phyloP scores from a whole-genome alignment of 441 rosid genomes.

The Eutrema salsugineum region DNA sequence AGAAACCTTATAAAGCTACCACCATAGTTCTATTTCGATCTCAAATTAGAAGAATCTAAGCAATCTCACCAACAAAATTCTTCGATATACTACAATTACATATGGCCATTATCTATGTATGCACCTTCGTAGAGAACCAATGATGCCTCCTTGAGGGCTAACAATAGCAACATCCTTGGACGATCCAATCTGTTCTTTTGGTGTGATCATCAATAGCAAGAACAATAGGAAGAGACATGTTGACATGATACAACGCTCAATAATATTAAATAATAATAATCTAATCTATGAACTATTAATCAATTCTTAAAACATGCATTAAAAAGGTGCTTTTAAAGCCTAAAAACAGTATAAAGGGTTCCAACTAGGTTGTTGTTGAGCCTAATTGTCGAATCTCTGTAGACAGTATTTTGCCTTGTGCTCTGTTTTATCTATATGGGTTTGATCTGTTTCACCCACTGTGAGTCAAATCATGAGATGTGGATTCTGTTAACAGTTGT shows the following conservation, averaged over 20 bases:
- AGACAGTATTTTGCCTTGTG: not conserved
- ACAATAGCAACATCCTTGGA: constrained; percentile 55
- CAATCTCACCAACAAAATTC: not conserved
- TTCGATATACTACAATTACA: not conserved
- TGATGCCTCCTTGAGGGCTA: constrained; percentile 54
- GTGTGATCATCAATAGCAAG: constrained; percentile 79
- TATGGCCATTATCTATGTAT: not conserved
- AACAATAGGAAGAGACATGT: constrained; percentile 96
- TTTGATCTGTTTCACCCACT: not conserved
- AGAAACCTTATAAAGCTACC: not conserved
- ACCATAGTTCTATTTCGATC: not conserved
- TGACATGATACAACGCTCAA: too few species aligned
- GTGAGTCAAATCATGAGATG: not conserved
- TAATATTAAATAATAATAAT: too few species aligned
- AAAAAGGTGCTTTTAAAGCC: constrained; percentile 18
- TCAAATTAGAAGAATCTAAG: not conserved
- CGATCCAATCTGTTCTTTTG: constrained; percentile 64
- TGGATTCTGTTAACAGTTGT: constrained; percentile 27
- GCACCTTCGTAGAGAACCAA: constrained; percentile 76
- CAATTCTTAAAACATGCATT: not conserved
- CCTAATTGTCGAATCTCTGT: not conserved
- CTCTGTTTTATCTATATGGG: not conserved
- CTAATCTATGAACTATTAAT: not conserved
- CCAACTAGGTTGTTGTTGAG: not conserved
- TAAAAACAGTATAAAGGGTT: not conserved